Evolutionary conservation across 495 filamentous ascomycete genomes (phyloP).

Genomic region (Cryomyces antarcticus): DNA sequence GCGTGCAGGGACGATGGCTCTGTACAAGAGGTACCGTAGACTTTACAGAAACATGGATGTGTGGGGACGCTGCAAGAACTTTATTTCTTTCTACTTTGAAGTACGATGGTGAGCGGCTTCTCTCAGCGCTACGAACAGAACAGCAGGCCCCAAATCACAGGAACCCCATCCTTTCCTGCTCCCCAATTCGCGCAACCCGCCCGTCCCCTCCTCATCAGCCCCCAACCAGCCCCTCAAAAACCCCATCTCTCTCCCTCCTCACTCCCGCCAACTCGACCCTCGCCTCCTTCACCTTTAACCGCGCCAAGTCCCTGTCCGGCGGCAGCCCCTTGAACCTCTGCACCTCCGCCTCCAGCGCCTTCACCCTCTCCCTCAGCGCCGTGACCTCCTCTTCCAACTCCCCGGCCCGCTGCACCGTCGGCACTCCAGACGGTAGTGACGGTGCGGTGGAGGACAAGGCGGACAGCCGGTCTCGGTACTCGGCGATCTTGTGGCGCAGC

Average conservation of each 20-base stretch:
- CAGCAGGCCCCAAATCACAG: no score
- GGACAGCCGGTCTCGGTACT: constrained; percentile 31
- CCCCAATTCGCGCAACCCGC: no score
- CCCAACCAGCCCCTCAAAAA: constrained; percentile 38
- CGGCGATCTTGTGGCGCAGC: constrained; percentile 33
- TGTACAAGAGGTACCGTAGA: no score
- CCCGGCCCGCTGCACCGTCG: constrained; percentile 30
- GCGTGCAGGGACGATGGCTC: no score
- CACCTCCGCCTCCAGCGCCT: constrained; percentile 36
- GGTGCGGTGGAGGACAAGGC: constrained; percentile 8
- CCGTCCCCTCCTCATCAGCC: not conserved
- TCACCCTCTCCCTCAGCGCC: constrained; percentile 27
- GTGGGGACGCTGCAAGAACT: no score
- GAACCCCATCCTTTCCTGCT: no score
- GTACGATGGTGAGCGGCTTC: no score
- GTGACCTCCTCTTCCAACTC: constrained; percentile 30
- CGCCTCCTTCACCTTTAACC: constrained; percentile 40
- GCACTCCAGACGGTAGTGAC: constrained; percentile 6
- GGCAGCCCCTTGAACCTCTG: constrained; percentile 46
- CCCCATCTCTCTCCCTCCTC: constrained; percentile 37
- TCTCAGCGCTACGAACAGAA: no score
- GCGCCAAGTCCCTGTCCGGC: constrained; percentile 43
- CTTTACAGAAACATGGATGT: no score
- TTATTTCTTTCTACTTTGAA: no score
- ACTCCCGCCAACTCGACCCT: constrained; percentile 37